Evolutionary conservation across 2,329 filamentous ascomycete species (phyloP), one percentile per base, ranked within the genome.

Genomic region (Fusarium pininemorale): DNA sequence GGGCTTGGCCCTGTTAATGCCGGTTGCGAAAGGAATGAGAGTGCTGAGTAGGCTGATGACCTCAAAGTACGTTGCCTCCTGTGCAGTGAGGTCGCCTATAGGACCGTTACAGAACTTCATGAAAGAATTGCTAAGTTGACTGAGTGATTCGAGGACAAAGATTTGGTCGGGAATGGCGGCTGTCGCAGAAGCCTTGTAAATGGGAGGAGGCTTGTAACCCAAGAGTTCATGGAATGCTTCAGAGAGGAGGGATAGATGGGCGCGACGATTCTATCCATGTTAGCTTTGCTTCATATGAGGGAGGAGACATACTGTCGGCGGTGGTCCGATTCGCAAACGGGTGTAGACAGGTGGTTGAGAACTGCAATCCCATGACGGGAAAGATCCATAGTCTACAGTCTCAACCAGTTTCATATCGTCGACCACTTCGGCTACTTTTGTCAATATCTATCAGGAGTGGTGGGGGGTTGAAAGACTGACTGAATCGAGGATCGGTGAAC

Each of bases 211-310:
- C 58, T 85, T 87, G 76, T 86, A 87, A 30, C 78, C 76, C 10
- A 90, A 77, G 5, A 88, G 70, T 54, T 89, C 86, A 20, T 89
- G 81, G 75, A 88, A 90, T 8, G 84, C 83, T 72, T 90, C 89
- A 1, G 86, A 76, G 2, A 88, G 79, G 18, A 90, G 76, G 0
- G 81, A 80, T 1, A 90, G 78, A 51, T 89, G 89, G 5, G 83
- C 83, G 6, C 89, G 86, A 5, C 80, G 80, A 68, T 85, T 85
- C 88, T 90, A 67, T 6, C 26, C 7, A 3, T 13, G 56, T 79
- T 64, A 80, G 75, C 32, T 20, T 20, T 30, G 22, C 20, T 55
- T 35, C 5, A 38, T 7, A 18, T 2, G 22, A 14, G 22, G 13
- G 6, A 18, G 12, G 38, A 12, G 20, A 79, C 85, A 56, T 81